These are phyloP conservation scores for Penicillium sclerotiorum DNA, from an alignment of 2,329 filamentous ascomycete genomes.

Conservation along the genomic window DNA sequence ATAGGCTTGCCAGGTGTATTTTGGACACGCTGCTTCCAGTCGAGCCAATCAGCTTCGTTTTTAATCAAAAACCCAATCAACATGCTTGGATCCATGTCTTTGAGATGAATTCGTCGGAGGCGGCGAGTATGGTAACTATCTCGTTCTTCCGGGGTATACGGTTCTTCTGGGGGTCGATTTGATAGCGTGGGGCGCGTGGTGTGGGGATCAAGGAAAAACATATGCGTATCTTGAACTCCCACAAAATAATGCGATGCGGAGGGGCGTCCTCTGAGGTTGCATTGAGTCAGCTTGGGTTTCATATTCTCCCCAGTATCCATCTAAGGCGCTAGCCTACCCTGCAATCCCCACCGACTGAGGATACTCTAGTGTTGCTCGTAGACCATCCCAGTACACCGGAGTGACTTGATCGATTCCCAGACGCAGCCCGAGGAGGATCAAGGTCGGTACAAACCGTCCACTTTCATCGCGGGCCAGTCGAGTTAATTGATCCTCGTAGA, in stretches of 20 bases:
- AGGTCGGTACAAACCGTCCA: constrained; percentile 73
- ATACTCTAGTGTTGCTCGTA: constrained; percentile 81
- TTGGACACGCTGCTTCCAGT: constrained; percentile 76
- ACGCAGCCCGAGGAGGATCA: constrained; percentile 85
- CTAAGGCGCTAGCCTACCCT: constrained; percentile 64
- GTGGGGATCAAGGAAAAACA: constrained; percentile 97
- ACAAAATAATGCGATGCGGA: constrained; percentile 84
- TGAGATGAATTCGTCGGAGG: constrained; percentile 77
- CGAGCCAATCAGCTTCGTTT: constrained; percentile 78
- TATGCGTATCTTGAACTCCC: constrained; percentile 70
- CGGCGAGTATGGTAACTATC: constrained; percentile 85
- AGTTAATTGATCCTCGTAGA: constrained; percentile 88
- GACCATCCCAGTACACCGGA: constrained; percentile 91
- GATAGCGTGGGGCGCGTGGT: constrained; percentile 76
- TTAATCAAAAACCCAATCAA: constrained; percentile 88
- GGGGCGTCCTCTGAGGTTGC: constrained; percentile 71
- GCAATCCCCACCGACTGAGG: constrained; percentile 94
- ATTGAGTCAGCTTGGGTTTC: not conserved
- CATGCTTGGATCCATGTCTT: constrained; percentile 98
- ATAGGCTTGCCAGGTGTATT: constrained; percentile 80
- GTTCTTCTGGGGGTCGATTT: constrained; percentile 54
- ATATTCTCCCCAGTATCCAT: not conserved
- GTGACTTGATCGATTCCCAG: constrained; percentile 94
- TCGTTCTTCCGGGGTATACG: constrained; percentile 70
- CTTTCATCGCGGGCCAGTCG: constrained; percentile 71